Percentiles rank a stretch among this genome's conserved stretches.
phyloP scores from a whole-genome alignment of 2,329 filamentous ascomycete genomes.

The Leptosphaerulina australis region DNA sequence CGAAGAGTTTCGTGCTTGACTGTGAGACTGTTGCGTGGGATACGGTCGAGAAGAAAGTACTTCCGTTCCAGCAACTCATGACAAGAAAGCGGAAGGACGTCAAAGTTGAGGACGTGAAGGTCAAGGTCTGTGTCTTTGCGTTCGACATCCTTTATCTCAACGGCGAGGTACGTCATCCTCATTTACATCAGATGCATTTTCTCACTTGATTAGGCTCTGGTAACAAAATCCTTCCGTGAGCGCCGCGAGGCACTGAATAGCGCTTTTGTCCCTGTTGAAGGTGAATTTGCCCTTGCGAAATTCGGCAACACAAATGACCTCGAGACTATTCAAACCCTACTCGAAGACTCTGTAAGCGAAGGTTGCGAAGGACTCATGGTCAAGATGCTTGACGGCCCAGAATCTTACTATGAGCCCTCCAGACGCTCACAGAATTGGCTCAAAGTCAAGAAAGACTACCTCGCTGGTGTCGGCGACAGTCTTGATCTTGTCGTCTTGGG shows the following conservation, averaged over 20 bases:
- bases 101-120: conserved; percentile 90
- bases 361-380: conserved; percentile 99
- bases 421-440: conserved; percentile 98
- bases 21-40: conserved; percentile 99
- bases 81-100: conserved; percentile 97
- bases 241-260: conserved; percentile 75
- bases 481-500: conserved; percentile 95
- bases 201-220: conserved; percentile 64
- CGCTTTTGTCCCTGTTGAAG: conserved; percentile 79
- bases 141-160: conserved; percentile 95
- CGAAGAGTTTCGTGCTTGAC: conserved; percentile 95
- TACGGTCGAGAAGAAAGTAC: conserved; percentile 87
- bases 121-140: conserved; percentile 96
- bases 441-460: conserved; percentile 98
- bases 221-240: conserved; percentile 84
- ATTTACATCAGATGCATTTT: neutral
- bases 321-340: conserved; percentile 88
- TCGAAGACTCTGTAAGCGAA: conserved; percentile 94
- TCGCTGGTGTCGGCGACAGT: conserved; percentile 90
- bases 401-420: conserved; percentile 94
- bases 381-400: conserved; percentile 94
- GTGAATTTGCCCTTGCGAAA: conserved; percentile 90
- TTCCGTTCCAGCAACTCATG: conserved; percentile 98
- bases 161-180: conserved; percentile 65
- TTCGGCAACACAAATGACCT: conserved; percentile 85